Base-by-base conservation (phyloP, 1,139 yeast species). In the Lodderomyces theae region DNA sequence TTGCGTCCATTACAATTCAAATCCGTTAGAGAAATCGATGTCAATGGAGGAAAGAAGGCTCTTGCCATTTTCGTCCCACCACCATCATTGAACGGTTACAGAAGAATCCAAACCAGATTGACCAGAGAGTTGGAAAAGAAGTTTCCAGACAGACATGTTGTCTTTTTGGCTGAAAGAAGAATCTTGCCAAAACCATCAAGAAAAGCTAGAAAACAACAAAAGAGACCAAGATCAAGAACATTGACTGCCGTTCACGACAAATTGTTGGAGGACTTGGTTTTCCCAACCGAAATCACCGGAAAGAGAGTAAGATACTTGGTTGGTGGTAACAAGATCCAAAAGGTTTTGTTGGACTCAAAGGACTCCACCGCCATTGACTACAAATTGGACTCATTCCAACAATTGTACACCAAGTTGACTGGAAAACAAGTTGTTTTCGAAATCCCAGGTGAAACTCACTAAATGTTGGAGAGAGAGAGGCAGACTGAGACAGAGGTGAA, bases 221-320 rank as follows among this genome's bases (percentile, higher is more conserved):
- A 92, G 92, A 92, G 98, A 83, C 98, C 98, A 74, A 87, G 96
- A 82, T 90, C 97, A 64, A 89, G 98, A 86, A 92, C 98, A 66
- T 83, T 92, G 75, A 83, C 97, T 63, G 89, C 97, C 66, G 98
- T 92, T 60, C 98, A 92, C 77, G 97, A 92, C 79, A 88, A 89
- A 76, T 79, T 92, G 77, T 88, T 92, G 74, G 98, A 92, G 77
- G 98, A 92, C 77, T 82, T 92, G 69, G 98, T 94, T 59, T 92
- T 86, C 97, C 98, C 98, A 75, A 90, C 97, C 63, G 97, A 92
- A 80, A 92, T 92, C 65, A 82, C 86, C 62, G 98, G 98, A 75
- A 92, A 92, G 88, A 90, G 98, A 82, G 94, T 88, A 66, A 89
- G 97, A 84, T 89, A 86, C 88, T 83, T 88, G 72, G 96, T 89